Conservation (phyloP, 2,329 filamentous ascomycete genomes). For the Cladosporium sp. region DNA sequence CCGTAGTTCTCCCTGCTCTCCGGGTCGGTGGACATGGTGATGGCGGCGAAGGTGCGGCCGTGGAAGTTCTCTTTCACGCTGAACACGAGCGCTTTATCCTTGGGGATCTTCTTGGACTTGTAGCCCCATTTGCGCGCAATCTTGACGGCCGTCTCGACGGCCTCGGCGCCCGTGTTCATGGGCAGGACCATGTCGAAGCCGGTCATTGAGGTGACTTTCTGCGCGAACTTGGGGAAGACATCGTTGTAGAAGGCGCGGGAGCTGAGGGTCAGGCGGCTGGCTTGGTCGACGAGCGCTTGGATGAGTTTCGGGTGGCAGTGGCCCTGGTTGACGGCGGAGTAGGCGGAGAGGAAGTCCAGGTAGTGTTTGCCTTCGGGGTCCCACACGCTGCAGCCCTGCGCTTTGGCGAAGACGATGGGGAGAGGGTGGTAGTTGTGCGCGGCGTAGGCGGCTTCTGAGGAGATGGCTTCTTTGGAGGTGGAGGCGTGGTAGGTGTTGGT, state of each 20-base stretch:
- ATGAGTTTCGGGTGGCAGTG: constrained; percentile 97
- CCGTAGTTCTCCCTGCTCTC: constrained; percentile 97
- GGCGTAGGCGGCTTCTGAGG: constrained; percentile 75
- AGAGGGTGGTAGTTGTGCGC: constrained; percentile 99
- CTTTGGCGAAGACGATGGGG: constrained; percentile 85
- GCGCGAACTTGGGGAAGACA: constrained; percentile 92
- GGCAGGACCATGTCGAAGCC: constrained; percentile 97
- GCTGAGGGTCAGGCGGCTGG: constrained; percentile 81
- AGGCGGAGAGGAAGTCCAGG: constrained; percentile 96
- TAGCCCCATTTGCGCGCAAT: constrained; percentile 97
- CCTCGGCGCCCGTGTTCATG: constrained; percentile 97
- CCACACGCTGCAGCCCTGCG: constrained; percentile 85
- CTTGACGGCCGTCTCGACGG: constrained; percentile 94
- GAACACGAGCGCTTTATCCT: constrained; percentile 80
- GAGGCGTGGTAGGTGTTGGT: constrained; percentile 63
- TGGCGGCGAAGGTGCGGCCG: constrained; percentile 92
- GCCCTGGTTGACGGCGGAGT: constrained; percentile 96
- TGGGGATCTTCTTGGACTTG: constrained; percentile 86
- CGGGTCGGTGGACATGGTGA: constrained; percentile 91
- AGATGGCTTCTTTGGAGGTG: constrained; percentile 75
- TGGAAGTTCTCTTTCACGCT: constrained; percentile 92
- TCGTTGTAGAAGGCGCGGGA: constrained; percentile 97
- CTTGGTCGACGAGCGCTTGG: constrained; percentile 85
- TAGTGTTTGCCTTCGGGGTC: constrained; percentile 90
- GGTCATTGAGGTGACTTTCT: constrained; percentile 84